Base-by-base conservation (phyloP, 1,284 basidiomycete genomes). In the Ganoderma sinense region DNA sequence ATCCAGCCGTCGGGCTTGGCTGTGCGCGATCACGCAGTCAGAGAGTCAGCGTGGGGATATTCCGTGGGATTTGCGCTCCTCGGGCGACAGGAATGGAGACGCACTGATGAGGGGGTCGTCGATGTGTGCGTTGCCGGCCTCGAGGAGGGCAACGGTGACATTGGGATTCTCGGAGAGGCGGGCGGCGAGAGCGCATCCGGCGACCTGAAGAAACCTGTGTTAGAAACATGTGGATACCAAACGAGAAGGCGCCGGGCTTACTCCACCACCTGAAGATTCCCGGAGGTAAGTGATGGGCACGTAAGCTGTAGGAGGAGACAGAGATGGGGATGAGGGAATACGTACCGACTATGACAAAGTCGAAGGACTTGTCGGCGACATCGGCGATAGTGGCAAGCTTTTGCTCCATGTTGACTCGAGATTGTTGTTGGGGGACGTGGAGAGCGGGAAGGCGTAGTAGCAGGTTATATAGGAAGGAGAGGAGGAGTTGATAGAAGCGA, bases 41-140 rank as follows among this genome's bases (percentile, higher is more conserved):
- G 36, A 36, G 36, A 41, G 53, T 63, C 29, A n/a, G 23, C 33
- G 6, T 1, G 20, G 11, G 2, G n/a, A 23, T 23, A n/a, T 10
- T 48, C 18, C 43, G 18, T 20, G 43, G 18, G 43, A 18, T 18
- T 20, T 18, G 18, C 6, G 43, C 18, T 6, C 18, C 7, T n/a
- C 20, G n/a, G n/a, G 2, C 0, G 43, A 26, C 16, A 31, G 16
- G n/a, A 8, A 51, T 5, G 41, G 41, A 23, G 23, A 71, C 72
- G 40, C 26, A 72, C 74, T 36, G 18, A 73, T 62, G 18, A 68
- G 48, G 7, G 71, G 70, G 56, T 75, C 74, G 20, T 72, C 66
- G 29, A 73, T 62, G 55, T 71, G 69, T 1, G 74, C 72, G 7
- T 65, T 67, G 4, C 73, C 74, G 2, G 74, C 73, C 43, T 75